A percentile compares a stretch with the other conserved stretches of the same genome.
These are phyloP conservation scores for Cladosporium sp. DNA, from an alignment of 2,329 filamentous ascomycete species.

Conservation along the genomic window DNA sequence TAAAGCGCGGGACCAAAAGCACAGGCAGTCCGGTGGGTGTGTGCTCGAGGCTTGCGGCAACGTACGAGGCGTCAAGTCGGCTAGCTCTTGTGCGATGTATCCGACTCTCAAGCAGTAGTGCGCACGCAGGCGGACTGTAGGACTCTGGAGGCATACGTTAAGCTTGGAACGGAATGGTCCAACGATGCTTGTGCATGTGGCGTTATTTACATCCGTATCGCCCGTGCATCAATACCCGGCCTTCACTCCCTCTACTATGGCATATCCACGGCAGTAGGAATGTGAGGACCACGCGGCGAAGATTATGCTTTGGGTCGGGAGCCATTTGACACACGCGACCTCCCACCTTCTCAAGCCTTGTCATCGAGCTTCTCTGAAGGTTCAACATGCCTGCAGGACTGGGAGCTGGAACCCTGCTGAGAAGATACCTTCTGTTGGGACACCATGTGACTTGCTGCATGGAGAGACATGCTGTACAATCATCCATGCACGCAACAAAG, in stretches of 20 bases:
- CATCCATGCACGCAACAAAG: not conserved
- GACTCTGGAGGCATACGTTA: not conserved
- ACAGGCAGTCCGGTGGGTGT: not conserved
- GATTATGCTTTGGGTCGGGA: not conserved
- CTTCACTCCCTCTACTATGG: not conserved
- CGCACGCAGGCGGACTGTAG: not conserved
- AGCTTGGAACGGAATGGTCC: conserved; percentile 12
- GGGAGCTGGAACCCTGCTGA: not conserved
- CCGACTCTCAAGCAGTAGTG: not conserved
- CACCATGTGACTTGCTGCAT: not conserved
- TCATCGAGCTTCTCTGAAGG: not conserved
- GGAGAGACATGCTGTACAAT: not conserved
- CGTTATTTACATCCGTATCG: conserved; percentile 12
- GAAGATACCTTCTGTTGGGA: not conserved
- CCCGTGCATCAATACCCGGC: conserved; percentile 7
- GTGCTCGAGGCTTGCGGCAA: not conserved
- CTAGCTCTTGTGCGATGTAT: conserved; percentile 6
- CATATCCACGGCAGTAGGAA: not conserved
- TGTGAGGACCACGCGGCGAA: not conserved
- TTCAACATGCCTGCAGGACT: not conserved
- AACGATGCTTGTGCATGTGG: conserved; percentile 13
- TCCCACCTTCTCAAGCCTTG: not conserved
- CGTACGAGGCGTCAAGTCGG: conserved; percentile 4
- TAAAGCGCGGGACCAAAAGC: conserved; percentile 1
- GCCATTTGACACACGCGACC: conserved; percentile 1